Percentiles rank a stretch among this genome's conserved stretches.
phyloP scores from a whole-genome alignment of 2,329 filamentous ascomycete genomes.

The Sporothrix euskadiensis region DNA sequence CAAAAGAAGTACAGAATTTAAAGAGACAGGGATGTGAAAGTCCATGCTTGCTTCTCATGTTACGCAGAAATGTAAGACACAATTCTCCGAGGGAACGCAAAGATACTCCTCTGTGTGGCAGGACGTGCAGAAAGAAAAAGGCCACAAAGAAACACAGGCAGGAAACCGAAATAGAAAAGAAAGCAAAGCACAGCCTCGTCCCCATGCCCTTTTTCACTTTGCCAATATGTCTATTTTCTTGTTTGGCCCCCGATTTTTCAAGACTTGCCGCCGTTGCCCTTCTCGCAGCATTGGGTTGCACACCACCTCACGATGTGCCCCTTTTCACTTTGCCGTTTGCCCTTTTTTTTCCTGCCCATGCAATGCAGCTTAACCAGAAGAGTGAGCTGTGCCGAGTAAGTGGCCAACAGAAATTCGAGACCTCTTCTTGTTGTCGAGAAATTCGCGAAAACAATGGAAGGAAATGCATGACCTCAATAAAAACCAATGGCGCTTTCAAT shows the following conservation, averaged over 20 bases:
- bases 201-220: not conserved
- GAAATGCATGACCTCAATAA: not conserved
- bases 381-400: not conserved
- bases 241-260: slow-evolving; percentile 8
- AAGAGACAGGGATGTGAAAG: not conserved
- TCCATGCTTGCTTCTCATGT: not conserved
- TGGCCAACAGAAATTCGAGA: not conserved
- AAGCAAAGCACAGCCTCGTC: not conserved
- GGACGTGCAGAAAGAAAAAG: slow-evolving; percentile 1
- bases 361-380: not conserved
- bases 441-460: not conserved
- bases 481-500: not conserved
- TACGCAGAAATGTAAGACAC: slow-evolving; percentile 17
- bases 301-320: not conserved
- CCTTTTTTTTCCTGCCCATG: not conserved
- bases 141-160: not conserved
- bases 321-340: not conserved
- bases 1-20: not conserved
- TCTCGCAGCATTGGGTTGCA: not conserved
- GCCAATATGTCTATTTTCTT: not conserved
- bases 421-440: not conserved
- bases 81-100: slow-evolving; percentile 14
- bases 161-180: not conserved
- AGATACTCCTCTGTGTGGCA: not conserved
- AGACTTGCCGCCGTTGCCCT: slow-evolving; percentile 12